phyloP scores from a whole-genome alignment of 495 filamentous ascomycete species.

The Podospora sp. region DNA sequence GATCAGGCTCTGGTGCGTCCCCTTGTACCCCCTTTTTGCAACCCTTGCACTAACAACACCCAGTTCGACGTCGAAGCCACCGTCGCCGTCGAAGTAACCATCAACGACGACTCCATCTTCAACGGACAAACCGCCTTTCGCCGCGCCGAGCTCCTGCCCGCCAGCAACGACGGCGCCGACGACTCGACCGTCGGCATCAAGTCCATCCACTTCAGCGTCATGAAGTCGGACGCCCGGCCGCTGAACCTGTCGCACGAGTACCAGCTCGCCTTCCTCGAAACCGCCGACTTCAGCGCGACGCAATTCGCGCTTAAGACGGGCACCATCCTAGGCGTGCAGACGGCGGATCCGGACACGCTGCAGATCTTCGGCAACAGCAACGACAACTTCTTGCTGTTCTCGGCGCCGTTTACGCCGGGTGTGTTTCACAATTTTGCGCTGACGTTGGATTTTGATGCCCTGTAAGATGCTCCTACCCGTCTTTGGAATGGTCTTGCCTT shows the following conservation, averaged over 20 bases:
- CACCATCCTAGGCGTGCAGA: constrained; percentile 40
- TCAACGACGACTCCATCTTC: constrained; percentile 54
- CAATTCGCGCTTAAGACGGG: constrained; percentile 54
- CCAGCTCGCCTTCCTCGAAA: constrained; percentile 53
- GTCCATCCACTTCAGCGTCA: constrained; percentile 53
- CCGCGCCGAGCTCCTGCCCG: constrained; percentile 50
- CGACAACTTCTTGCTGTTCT: constrained; percentile 43
- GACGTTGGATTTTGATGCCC: constrained; percentile 45
- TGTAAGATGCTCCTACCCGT: constrained; percentile 27
- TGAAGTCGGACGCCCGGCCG: constrained; percentile 43
- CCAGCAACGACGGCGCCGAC: constrained; percentile 49
- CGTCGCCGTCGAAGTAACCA: constrained; percentile 36
- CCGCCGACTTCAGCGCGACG: constrained; percentile 50
- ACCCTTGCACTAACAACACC: constrained; percentile 1
- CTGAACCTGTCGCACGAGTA: constrained; percentile 54
- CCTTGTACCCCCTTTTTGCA: neutral
- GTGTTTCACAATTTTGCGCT: constrained; percentile 53
- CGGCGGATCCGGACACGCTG: constrained; percentile 40
- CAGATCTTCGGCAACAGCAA: constrained; percentile 46
- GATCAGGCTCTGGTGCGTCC: constrained; percentile 31
- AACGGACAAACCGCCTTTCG: constrained; percentile 52
- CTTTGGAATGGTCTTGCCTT: neutral
- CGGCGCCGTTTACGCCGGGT: constrained; percentile 37
- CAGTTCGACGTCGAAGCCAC: constrained; percentile 38
- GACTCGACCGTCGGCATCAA: constrained; percentile 46